Percentiles rank a stretch among this genome's conserved stretches.
Evolutionary conservation across 352 stramenopile genomes (phyloP).

Genomic region (Pythium volutum): DNA sequence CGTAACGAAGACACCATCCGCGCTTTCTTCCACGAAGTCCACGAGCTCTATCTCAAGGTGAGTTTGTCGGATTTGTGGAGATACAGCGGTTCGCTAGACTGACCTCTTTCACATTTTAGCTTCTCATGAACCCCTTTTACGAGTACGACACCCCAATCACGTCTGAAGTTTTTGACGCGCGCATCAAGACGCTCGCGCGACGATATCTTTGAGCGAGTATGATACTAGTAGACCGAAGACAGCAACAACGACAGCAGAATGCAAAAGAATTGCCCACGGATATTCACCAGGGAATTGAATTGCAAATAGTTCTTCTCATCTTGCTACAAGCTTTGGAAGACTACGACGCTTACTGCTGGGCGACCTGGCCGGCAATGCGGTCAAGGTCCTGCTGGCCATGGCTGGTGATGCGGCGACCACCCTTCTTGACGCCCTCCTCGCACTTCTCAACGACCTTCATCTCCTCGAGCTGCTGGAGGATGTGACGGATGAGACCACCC

Average conservation of each 20-base stretch:
- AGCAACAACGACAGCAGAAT: background rate
- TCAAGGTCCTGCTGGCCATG: slow-evolving; percentile 99
- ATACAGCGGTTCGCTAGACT: background rate
- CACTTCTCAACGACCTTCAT: slow-evolving; percentile 98
- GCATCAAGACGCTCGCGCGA: slow-evolving; percentile 87
- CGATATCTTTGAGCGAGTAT: slow-evolving; percentile 68
- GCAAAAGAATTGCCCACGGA: slow-evolving; percentile 3
- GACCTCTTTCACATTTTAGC: slow-evolving; percentile 30
- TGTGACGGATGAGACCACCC: slow-evolving; percentile 96
- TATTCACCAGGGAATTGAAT: slow-evolving; percentile 23
- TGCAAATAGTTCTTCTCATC: slow-evolving; percentile 35
- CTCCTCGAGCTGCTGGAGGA: slow-evolving; percentile 97
- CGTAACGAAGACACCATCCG: slow-evolving; percentile 95
- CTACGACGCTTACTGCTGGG: slow-evolving; percentile 65
- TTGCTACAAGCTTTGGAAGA: slow-evolving; percentile 23
- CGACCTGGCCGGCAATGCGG: slow-evolving; percentile 96
- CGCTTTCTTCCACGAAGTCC: slow-evolving; percentile 96
- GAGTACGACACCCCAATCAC: slow-evolving; percentile 93
- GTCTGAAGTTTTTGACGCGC: slow-evolving; percentile 91
- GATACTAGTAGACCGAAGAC: background rate
- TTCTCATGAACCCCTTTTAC: slow-evolving; percentile 97
- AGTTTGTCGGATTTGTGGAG: background rate
- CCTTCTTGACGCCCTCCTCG: slow-evolving; percentile 88
- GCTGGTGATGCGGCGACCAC: slow-evolving; percentile 93
- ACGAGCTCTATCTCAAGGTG: slow-evolving; percentile 97